These are phyloP conservation scores for Begonia loranthoides DNA, from an alignment of 306 rosid species.

Conservation along the genomic window DNA sequence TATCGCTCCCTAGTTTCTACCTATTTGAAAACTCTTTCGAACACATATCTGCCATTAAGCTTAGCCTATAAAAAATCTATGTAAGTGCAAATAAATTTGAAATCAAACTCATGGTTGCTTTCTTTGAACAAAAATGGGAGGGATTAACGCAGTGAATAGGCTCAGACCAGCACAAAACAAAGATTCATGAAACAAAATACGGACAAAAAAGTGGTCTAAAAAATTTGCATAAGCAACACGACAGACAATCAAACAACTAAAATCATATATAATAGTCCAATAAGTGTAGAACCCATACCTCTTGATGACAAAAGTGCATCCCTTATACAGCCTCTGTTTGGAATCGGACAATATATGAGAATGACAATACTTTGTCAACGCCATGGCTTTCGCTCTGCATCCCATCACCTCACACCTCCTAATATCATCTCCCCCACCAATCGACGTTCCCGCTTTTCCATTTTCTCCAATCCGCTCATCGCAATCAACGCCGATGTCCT, in stretches of 20 bases:
- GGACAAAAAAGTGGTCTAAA: neutral
- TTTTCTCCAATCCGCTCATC: conserved; percentile 11
- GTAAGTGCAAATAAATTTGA: too few species aligned
- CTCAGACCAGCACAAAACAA: too few species aligned
- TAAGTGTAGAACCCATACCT: conserved; percentile 18
- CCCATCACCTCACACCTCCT: conserved; percentile 28
- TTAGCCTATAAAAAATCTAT: too few species aligned
- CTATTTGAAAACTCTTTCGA: too few species aligned
- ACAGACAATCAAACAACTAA: neutral
- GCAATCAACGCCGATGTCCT: conserved; percentile 5
- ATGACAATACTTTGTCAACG: conserved; percentile 49
- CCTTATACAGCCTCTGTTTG: conserved; percentile 41
- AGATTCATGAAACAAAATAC: neutral
- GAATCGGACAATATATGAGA: conserved; percentile 51
- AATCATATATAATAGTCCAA: neutral
- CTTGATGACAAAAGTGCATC: conserved; percentile 40
- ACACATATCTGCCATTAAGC: too few species aligned
- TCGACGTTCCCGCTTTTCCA: conserved; percentile 14
- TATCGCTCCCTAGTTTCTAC: too few species aligned
- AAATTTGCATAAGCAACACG: neutral
- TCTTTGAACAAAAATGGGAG: too few species aligned
- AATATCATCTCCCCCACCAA: conserved; percentile 20
- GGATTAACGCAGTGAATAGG: too few species aligned
- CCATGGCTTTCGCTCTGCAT: conserved; percentile 55
- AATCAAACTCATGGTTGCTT: too few species aligned